These are phyloP conservation scores for Ustanciosporium gigantosporum DNA, from an alignment of 1,284 basidiomycete genomes.

Conservation along the genomic window DNA sequence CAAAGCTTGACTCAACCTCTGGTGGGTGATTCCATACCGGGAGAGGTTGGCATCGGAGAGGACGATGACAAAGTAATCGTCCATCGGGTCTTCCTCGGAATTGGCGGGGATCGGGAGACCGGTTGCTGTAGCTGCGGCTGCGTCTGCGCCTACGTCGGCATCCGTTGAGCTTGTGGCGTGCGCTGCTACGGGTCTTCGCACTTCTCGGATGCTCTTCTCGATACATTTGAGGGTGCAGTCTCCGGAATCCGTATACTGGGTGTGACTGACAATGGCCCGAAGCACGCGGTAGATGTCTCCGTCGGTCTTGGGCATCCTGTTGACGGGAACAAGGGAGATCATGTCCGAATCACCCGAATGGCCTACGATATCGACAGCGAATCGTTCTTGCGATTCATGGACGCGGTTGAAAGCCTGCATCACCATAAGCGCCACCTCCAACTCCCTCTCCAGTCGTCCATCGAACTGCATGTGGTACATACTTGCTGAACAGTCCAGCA, in stretches of 20 bases:
- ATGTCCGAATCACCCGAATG: slow-evolving; percentile 59
- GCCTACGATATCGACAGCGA: slow-evolving; percentile 59
- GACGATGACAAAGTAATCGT: slow-evolving; percentile 62
- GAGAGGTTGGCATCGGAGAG: slow-evolving; percentile 61
- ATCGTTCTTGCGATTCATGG: slow-evolving; percentile 42
- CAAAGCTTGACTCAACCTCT: slow-evolving; percentile 40
- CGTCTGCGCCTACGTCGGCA: background rate
- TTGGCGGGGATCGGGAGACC: slow-evolving; percentile 8
- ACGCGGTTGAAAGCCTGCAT: slow-evolving; percentile 58
- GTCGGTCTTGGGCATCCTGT: slow-evolving; percentile 47
- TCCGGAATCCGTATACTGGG: slow-evolving; percentile 50
- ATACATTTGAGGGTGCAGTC: slow-evolving; percentile 50
- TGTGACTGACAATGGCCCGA: slow-evolving; percentile 48
- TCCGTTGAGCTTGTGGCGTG: background rate
- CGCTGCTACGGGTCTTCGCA: slow-evolving; percentile 16
- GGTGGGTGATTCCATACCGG: slow-evolving; percentile 59
- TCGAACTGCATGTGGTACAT: slow-evolving; percentile 61
- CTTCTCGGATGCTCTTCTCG: slow-evolving; percentile 39
- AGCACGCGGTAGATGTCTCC: slow-evolving; percentile 55
- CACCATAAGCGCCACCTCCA: slow-evolving; percentile 59
- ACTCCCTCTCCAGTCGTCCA: slow-evolving; percentile 52
- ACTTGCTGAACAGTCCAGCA: slow-evolving; percentile 58
- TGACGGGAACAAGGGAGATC: slow-evolving; percentile 55
- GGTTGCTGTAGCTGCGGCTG: slow-evolving; percentile 11
- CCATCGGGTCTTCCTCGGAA: slow-evolving; percentile 34